phyloP scores from a whole-genome alignment of 805 yeast genomes.

The Wickerhamomyces rabaulensis region DNA sequence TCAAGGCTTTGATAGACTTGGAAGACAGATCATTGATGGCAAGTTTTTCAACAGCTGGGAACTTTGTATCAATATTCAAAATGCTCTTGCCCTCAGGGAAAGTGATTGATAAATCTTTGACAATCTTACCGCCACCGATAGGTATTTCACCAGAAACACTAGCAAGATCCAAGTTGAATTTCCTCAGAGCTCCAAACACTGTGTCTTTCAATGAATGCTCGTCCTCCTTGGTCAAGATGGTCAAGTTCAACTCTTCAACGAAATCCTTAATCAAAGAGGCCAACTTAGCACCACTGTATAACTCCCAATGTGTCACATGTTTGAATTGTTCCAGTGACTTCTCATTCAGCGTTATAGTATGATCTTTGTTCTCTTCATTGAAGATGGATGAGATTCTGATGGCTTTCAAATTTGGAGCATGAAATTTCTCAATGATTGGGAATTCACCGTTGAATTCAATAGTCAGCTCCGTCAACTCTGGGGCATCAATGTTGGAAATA shows the following conservation, averaged over 20 bases:
- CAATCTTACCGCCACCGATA: not conserved
- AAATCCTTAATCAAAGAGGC: not conserved
- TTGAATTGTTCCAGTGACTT: not conserved
- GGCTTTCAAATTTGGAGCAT: conserved; percentile 4
- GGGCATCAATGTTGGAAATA: conserved; percentile 1
- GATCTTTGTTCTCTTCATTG: not conserved
- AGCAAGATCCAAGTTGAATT: not conserved
- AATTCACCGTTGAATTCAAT: conserved; percentile 6
- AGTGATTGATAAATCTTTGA: not conserved
- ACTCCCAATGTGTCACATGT: conserved; percentile 7
- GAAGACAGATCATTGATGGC: conserved; percentile 1
- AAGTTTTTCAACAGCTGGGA: conserved; percentile 1
- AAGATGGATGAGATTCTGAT: conserved; percentile 2
- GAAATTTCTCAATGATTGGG: conserved; percentile 1
- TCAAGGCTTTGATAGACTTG: not conserved
- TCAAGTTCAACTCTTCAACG: not conserved
- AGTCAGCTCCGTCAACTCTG: conserved; percentile 5
- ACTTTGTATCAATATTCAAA: not conserved
- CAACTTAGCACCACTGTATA: conserved; percentile 1
- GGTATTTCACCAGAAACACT: not conserved
- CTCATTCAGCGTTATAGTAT: not conserved
- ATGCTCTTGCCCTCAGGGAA: not conserved
- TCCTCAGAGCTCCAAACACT: not conserved
- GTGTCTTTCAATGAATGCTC: not conserved
- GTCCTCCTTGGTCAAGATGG: not conserved